Base-by-base conservation (phyloP, 2,329 filamentous ascomycete genomes). In the Alternaria triticina region DNA sequence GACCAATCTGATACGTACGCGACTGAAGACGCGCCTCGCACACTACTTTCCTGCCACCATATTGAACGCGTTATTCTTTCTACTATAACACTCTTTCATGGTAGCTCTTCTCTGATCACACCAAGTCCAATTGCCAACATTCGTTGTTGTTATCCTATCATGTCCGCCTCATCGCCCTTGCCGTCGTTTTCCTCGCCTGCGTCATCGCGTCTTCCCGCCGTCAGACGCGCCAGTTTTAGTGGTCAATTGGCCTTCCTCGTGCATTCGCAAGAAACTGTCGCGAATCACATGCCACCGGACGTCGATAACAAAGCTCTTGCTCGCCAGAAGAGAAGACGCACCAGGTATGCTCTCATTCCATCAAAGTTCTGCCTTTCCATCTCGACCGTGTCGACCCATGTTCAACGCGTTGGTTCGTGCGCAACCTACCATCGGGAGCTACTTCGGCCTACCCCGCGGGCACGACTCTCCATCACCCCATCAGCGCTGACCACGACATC, bases 301-400 rank as follows among this genome's bases (percentile, higher is more conserved):
- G 82, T 88, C 50, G 87, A 89, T 73, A 87, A 89, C 73, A 88
- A 87, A 69, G 80, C 86, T 64, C 81, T 88, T 56, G 86, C 84
- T 49, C 85, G 88, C 51, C 88, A 89, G 74, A 89, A 87, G 75
- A 83, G 88, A 49, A 83, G 87, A 70, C 83, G 88, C 61, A 90
- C 88, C 33, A 89, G 87, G 88, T 89, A 82, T 60, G 79, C 76
- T 62, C 57, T 56, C 59, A 23, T 51, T 63, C 58, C 54, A 13
- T 61, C 46, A 59, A 56, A 54, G n/a, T 54, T 64, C 25, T 56
- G 44, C 61, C 59, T 49, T 62, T 69, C 49, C 63, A 57, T 62
- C 61, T 46, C 63, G 63, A 65, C 64, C 51, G 50, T 68, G 62
- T 69, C 67, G 67, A 67, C 57, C 61, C 62, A 66, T 67, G 62